Evolutionary conservation across 495 filamentous ascomycete genomes (phyloP), one percentile per base, ranked within the genome.

Genomic region (Hypoxylon perforatum): DNA sequence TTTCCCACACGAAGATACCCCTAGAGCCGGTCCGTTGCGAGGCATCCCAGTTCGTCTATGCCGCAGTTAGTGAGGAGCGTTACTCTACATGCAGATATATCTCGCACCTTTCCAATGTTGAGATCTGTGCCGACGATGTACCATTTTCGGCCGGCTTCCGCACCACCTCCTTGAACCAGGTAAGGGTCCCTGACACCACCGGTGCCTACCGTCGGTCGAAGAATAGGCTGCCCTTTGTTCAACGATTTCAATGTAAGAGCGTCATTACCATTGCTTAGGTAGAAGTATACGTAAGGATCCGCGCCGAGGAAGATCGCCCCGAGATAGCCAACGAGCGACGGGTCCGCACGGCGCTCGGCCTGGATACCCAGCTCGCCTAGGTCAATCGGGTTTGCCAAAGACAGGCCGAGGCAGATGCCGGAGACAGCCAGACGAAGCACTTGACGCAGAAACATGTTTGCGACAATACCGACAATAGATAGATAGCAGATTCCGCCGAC

Each of bases 1-100:
- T 82, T 55, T 86, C 82, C 82, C 83, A 85, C 14, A 86, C 76
- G 46, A 83, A 82, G 59, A 86, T 86, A 0, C 82, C 81, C 38
- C 74, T 76, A 2, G 76, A 79, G 0, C 82, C 82, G 4, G 73
- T 80, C 2, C 83, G 75, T 60, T 84, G 81, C 18, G 82, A 69
- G 2, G 81, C 81, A 60, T 84, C 83, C 82, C 82, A 86, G 19
- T 49, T 79, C 35, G 82, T 84, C 80, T 81, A 45, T 12, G 9
- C 9, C 8, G 12, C 10, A 28, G 45, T 75, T 10, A 75, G 67
- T 17, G 2, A 15, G 11, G 38, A 0, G 19, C 7, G 1, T 8
- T 28, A 41, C 4, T 52, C 3, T 6, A 18, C 5, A 41, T 33
- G 28, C 22, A n/a, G 9, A 42, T n/a, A 11, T 1, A 4, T 12